Evolutionary conservation across 257 asterid genomes (phyloP).

Genomic region (Cruciata laevipes): DNA sequence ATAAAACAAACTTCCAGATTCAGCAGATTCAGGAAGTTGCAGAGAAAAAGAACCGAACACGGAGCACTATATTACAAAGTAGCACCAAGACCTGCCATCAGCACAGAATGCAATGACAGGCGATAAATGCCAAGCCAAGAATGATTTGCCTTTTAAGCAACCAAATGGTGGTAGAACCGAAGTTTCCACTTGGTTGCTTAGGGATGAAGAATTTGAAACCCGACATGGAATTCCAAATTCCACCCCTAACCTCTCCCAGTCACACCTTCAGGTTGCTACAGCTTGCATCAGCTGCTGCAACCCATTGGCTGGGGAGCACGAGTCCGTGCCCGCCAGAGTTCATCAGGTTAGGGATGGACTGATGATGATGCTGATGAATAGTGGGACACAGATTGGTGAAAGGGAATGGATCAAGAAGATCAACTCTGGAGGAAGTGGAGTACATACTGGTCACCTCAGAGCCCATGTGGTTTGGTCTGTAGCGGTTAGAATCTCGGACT

Average conservation of each 20-base stretch:
- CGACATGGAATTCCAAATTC: slow-evolving; percentile 13
- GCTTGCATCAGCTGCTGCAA: slow-evolving; percentile 26
- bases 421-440: slow-evolving; percentile 25
- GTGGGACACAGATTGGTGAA: slow-evolving; percentile 28
- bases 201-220: slow-evolving; percentile 22
- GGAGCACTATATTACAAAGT: slow-evolving; percentile 7
- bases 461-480: slow-evolving; percentile 29
- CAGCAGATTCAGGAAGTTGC: slow-evolving; percentile 9
- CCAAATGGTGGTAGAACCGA: slow-evolving; percentile 28
- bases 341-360: slow-evolving; percentile 23
- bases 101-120: slow-evolving; percentile 13
- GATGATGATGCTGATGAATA: slow-evolving; percentile 14
- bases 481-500: slow-evolving; percentile 15
- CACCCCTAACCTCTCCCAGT: slow-evolving; percentile 9
- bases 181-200: slow-evolving; percentile 24
- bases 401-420: slow-evolving; percentile 32
- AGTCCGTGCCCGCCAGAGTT: slow-evolving; percentile 37
- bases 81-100: slow-evolving; percentile 23
- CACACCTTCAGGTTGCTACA: slow-evolving; percentile 45
- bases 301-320: slow-evolving; percentile 34
- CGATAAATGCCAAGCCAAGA: slow-evolving; percentile 54
- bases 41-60: slow-evolving; percentile 1
- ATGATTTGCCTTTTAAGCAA: slow-evolving; percentile 54
- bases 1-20: background rate
- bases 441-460: slow-evolving; percentile 28